Base-by-base conservation (phyloP, 768 basidiomycete genomes). In the Tremella fuciformis region DNA sequence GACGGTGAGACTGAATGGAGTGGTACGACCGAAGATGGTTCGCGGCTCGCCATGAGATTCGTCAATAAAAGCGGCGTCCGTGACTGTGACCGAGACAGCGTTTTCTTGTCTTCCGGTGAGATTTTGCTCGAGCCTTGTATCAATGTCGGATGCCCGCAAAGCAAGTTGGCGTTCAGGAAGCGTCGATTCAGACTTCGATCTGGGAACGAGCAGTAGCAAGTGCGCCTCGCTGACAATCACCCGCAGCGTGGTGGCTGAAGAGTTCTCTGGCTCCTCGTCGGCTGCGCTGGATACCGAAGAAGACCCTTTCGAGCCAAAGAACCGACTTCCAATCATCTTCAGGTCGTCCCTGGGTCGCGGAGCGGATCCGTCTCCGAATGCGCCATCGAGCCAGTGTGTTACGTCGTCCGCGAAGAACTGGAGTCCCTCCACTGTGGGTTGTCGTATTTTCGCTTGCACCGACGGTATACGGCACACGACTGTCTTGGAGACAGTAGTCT, bases 391-490 rank as follows among this genome's bases (percentile, higher is more conserved):
- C 51, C 87, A 81, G 67, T 88, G 89, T n/a, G 85, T 79, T 24
- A 86, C 73, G 70, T 97, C 92, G 70, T 99, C 96, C 7, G 85
- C 86, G 81, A 88, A 89, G 68, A 86, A 87, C 74, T 97, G 91
- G 16, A 98, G 74, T 13, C 84, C 83, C 70, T 97, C 90, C 8
- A 92, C 76, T 1, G 80, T 60, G 4, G 78, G 69, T 74, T 97
- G 94, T 9, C 59, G 58, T 37, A 73, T 65, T 40, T 64, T 62
- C 29, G 76, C 62, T 40, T 73, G 71, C n/a, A 88, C 75, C 3
- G 85, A 85, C 13, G 91, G 89, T 13, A 93, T 73, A 75, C 51
- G 50, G 66, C 69, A 64, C 53, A 68, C 46, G 7, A 29, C 16
- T 22, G 50, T 53, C 13, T 59, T 67, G 22, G 42, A 46, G 22